These are phyloP conservation scores for Salvia rosmarinus DNA, from an alignment of 257 asterid species.

Conservation along the genomic window DNA sequence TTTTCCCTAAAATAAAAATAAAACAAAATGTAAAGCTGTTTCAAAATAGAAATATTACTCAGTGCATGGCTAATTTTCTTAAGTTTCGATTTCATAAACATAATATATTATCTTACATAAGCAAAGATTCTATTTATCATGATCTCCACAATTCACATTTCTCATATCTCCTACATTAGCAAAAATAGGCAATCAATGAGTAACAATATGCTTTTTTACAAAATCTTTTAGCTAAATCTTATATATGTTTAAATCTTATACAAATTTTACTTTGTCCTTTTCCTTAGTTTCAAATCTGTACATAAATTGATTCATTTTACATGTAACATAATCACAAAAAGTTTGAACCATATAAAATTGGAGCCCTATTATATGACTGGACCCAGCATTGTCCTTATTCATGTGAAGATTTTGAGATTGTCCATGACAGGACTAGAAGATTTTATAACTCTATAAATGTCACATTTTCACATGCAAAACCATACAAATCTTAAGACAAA, in stretches of 20 bases:
- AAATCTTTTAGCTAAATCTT: background rate
- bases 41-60: too few species aligned
- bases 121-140: too few species aligned
- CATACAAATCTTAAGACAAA: slow-evolving; percentile 44
- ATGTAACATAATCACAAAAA: background rate
- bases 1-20: too few species aligned
- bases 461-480: slow-evolving; percentile 31
- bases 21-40: too few species aligned
- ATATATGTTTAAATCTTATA: background rate
- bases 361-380: background rate
- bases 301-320: slow-evolving; percentile 3
- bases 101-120: too few species aligned
- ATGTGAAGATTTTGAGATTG: slow-evolving; percentile 23
- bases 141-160: too few species aligned
- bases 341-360: background rate
- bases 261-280: background rate
- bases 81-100: too few species aligned
- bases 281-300: background rate
- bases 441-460: slow-evolving; percentile 24
- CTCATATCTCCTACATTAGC: too few species aligned
- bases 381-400: slow-evolving; percentile 11
- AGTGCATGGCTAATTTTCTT: too few species aligned
- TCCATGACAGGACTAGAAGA: slow-evolving; percentile 14
- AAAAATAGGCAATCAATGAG: background rate
- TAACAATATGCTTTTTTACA: too few species aligned